These are phyloP conservation scores for Hortaea werneckii DNA, from an alignment of 2,329 filamentous ascomycete genomes.

Conservation along the genomic window DNA sequence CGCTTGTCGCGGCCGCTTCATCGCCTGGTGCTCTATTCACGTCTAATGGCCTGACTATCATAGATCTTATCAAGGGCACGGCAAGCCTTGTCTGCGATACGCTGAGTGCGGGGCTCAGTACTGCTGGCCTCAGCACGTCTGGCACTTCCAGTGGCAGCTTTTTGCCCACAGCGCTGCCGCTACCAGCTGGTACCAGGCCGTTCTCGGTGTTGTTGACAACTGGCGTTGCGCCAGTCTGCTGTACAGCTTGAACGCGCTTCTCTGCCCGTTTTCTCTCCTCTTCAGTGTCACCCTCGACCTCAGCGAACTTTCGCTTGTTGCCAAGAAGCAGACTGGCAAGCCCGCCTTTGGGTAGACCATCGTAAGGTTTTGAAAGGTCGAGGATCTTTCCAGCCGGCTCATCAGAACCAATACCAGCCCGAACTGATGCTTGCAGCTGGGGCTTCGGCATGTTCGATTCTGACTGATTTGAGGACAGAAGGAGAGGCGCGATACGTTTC, in stretches of 20 bases:
- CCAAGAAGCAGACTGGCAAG: slow-evolving; percentile 77
- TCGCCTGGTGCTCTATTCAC: slow-evolving; percentile 41
- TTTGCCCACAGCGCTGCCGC: slow-evolving; percentile 42
- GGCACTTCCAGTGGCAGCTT: slow-evolving; percentile 43
- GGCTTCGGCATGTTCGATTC: slow-evolving; percentile 83
- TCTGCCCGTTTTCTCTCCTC: slow-evolving; percentile 49
- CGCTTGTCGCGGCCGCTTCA: not conserved
- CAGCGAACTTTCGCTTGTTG: slow-evolving; percentile 77
- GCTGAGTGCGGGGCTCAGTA: slow-evolving; percentile 70
- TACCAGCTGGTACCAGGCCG: slow-evolving; percentile 65
- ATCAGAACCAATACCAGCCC: slow-evolving; percentile 39
- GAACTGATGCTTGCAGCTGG: slow-evolving; percentile 69
- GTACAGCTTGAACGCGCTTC: slow-evolving; percentile 49
- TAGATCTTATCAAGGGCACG: slow-evolving; percentile 73
- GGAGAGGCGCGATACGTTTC: slow-evolving; percentile 83
- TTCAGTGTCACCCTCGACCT: slow-evolving; percentile 63
- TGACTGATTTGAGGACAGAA: slow-evolving; percentile 80
- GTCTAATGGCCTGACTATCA: slow-evolving; percentile 75
- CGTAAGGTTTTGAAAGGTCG: slow-evolving; percentile 87
- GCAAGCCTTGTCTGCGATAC: slow-evolving; percentile 77
- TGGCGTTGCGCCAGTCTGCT: slow-evolving; percentile 55
- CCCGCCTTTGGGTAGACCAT: slow-evolving; percentile 83
- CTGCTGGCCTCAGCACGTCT: slow-evolving; percentile 77
- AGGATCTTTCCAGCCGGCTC: slow-evolving; percentile 56
- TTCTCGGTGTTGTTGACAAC: slow-evolving; percentile 69